Percentiles rank a stretch among this genome's conserved stretches.
Evolutionary conservation across 331 rosid species (phyloP).

Genomic region (Ulmus americana): DNA sequence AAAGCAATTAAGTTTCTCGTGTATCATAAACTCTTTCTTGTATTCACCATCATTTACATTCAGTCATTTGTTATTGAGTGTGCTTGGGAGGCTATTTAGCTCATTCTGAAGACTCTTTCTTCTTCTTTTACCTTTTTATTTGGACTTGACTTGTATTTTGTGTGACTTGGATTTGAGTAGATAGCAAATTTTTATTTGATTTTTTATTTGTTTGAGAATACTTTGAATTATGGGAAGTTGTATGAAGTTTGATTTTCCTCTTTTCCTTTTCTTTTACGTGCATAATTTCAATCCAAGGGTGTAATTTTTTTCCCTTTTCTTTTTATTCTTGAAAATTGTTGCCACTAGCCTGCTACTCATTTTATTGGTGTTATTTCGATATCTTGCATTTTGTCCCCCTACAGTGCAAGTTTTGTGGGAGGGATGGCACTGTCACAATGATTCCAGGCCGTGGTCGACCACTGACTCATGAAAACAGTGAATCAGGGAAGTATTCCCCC

Average conservation of each 20-base stretch:
- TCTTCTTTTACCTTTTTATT: background rate
- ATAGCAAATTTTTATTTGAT: background rate
- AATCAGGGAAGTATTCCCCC: conserved; percentile 57
- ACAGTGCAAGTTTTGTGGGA: conserved; percentile 84
- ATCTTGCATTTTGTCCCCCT: conserved; percentile 14
- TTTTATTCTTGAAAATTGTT: background rate
- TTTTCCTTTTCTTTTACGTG: background rate
- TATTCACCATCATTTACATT: background rate
- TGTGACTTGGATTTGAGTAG: background rate
- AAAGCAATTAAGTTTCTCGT: too few relatives aligned
- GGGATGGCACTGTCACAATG: conserved; percentile 81
- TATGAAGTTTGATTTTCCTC: background rate
- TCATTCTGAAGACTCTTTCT: background rate
- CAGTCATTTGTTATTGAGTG: background rate
- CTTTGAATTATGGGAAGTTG: background rate
- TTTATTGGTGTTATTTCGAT: conserved; percentile 16
- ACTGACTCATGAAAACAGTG: conserved; percentile 46
- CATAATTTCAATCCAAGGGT: background rate
- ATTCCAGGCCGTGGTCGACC: conserved; percentile 56
- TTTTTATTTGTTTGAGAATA: background rate
- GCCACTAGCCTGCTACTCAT: background rate
- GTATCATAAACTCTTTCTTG: background rate
- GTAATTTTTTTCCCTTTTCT: background rate
- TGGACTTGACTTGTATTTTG: background rate
- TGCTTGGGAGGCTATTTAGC: background rate